Base-by-base conservation (phyloP, 805 yeast genomes). In the Candida chauliodis region DNA sequence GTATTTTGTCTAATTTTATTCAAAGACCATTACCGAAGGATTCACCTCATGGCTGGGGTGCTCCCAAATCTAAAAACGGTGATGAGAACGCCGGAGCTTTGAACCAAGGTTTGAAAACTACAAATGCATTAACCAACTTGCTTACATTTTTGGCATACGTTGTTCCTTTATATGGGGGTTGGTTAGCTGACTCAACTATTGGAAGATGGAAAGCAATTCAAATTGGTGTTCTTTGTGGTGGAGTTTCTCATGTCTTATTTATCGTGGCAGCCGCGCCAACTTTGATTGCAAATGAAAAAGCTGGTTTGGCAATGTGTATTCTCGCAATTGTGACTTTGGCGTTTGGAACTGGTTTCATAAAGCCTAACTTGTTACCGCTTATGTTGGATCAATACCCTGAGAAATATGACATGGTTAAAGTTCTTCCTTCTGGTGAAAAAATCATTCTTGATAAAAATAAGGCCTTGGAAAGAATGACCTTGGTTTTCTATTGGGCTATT, bases 341-440 rank as follows among this genome's bases (percentile, higher is more conserved):
- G 33, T 3, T 61, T 33, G 78, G 79, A 45, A 72, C 79, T 25
- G 79, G 80, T 46, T 65, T 72, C 39, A 73, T 75, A 47, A 75
- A 75, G 50, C 76, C 79, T 40, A 75, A 75, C 48, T 64, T 75
- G 41, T 60, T 71, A 42, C 76, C 78, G 5, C 56, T 71, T 34
- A 53, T 71, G 37, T 58, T 70, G 59, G 86, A 63, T 43, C 62
- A 55, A 43, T 59, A 59, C 54, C 79, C 81, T 31, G 75, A 78
- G 55, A 66, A 75, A 41, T 70, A 73, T 48, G 82, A 79, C 45
- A 76, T 73, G 36, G 76, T 85, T 39, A 73, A 70, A 56, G 75
- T 73, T 3, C 63, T 73, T 41, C 72, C 74, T 47, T 54, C 68
- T 19, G 95, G 95, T 41, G 80, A 79, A 53, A 70, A 72, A 34